phyloP scores from a whole-genome alignment of 345 rosid species.

The Reutealis trisperma region DNA sequence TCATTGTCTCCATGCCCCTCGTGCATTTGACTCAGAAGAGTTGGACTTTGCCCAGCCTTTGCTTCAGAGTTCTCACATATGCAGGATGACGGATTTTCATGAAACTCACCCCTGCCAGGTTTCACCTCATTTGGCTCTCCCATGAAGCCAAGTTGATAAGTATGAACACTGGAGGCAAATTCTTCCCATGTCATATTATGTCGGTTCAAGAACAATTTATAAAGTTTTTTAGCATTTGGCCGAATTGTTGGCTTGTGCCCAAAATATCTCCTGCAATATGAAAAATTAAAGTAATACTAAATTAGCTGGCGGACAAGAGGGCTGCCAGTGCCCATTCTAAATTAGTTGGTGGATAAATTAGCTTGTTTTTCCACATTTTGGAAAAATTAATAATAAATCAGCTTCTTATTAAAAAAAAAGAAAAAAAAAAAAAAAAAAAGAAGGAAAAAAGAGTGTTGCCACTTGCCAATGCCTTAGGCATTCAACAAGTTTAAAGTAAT shows the following conservation, averaged over 20 bases:
- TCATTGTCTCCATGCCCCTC: slow-evolving; percentile 6
- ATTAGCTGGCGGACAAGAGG: background rate
- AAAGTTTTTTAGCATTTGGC: slow-evolving; percentile 81
- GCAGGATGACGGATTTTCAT: slow-evolving; percentile 82
- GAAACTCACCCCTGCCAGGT: slow-evolving; percentile 81
- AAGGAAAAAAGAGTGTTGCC: too few species aligned
- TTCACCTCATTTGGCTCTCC: slow-evolving; percentile 81
- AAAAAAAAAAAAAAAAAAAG: too few species aligned
- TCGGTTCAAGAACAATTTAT: slow-evolving; percentile 58
- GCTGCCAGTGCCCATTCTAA: background rate
- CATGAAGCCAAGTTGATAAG: slow-evolving; percentile 75
- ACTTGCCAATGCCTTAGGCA: background rate
- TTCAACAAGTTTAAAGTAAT: background rate
- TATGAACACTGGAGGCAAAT: slow-evolving; percentile 59
- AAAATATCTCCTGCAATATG: slow-evolving; percentile 68
- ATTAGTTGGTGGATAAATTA: too few species aligned
- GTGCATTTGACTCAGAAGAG: background rate
- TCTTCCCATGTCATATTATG: slow-evolving; percentile 82
- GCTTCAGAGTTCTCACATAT: slow-evolving; percentile 60
- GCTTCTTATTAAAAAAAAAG: too few species aligned
- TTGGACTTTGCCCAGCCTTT: slow-evolving; percentile 24
- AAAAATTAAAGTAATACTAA: background rate
- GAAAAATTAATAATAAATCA: too few species aligned
- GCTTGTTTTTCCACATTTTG: too few species aligned
- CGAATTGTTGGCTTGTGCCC: slow-evolving; percentile 91